Base-by-base conservation (phyloP, 2,329 filamentous ascomycete genomes). In the Lasiodiplodia sp. region DNA sequence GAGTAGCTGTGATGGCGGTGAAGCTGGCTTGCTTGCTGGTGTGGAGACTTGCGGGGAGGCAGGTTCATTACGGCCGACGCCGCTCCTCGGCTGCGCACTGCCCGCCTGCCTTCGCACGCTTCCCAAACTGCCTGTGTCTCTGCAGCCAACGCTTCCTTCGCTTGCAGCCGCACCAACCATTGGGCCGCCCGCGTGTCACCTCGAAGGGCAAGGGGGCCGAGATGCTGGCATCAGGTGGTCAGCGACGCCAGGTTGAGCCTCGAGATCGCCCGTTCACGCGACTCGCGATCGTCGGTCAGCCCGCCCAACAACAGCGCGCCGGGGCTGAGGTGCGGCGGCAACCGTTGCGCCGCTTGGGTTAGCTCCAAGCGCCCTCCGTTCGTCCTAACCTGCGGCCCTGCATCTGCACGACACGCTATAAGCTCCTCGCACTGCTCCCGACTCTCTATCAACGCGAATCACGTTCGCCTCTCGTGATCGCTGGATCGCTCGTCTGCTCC, bases 11-110 rank as follows among this genome's bases (percentile, higher is more conserved):
- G 64, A 58, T 66, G 64, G 64, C 51, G 52, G 64, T 55, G 64
- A 66, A 66, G 64, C 23, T 56, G 47, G 47, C 25, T 16, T 62
- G 57, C 38, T 14, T 63, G 40, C 25, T 64, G 28, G 38, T 64
- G 60, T 64, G 60, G 60, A 64, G 60, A 64, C 44, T 16, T 64
- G 60, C 60, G 60, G 60, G 60, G 60, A 64, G 58, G 44, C 44
- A 18, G 44, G 12, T 47, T 47, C 44, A 47, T 47, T 47, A 47
- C 44, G 44, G 44, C 44, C 44, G 21, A 14, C 44, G 44, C 44
- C 44, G 44, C 44, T n/a, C 44, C 44, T 47, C 44, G 44, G 60
- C 60, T 52, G 60, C 21, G 37, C 11, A 16, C 44, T 12, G 10
- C 44, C 16, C 40, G 47, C 5, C 40, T 18, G 44, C 44, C 60